Percentiles rank a stretch among this genome's conserved stretches.
phyloP scores from a whole-genome alignment of 768 basidiomycete species.

The Leucocoprinus leucothites region DNA sequence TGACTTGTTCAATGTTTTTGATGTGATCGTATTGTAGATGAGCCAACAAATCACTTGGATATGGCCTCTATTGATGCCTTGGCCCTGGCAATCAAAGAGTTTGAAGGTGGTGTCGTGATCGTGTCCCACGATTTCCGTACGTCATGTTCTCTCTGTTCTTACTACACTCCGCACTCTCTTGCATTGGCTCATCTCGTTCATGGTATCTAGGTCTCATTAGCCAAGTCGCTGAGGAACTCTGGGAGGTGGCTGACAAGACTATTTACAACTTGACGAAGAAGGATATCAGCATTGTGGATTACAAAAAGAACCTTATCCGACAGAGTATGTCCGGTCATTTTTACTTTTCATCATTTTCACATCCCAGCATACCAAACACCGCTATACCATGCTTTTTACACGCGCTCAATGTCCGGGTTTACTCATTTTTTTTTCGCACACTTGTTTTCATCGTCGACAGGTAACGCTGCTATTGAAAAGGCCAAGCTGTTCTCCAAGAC shows the following conservation, averaged over 20 bases:
- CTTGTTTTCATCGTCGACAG: too few species aligned
- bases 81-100: constrained; percentile 93
- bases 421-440: too few species aligned
- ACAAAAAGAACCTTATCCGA: constrained; percentile 84
- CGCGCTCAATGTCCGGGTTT: neutral
- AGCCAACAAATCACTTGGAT: constrained; percentile 97
- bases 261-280: constrained; percentile 89
- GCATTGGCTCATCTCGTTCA: neutral
- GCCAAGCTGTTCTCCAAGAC: constrained; percentile 91
- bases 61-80: constrained; percentile 98
- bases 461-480: constrained; percentile 86
- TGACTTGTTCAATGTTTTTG: neutral
- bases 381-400: constrained; percentile 10
- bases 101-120: constrained; percentile 97
- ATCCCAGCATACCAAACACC: too few species aligned
- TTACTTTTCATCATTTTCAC: constrained; percentile 4
- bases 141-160: constrained; percentile 25
- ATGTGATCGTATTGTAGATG: constrained; percentile 44
- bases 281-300: constrained; percentile 89
- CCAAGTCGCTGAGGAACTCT: constrained; percentile 97
- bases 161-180: neutral
- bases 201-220: constrained; percentile 10
- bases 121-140: constrained; percentile 99
- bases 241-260: constrained; percentile 96
- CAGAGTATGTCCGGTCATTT: constrained; percentile 52